These are phyloP conservation scores for Oropetium thomaeum DNA, from an alignment of 176 grass and related monocot genomes.

Conservation along the genomic window DNA sequence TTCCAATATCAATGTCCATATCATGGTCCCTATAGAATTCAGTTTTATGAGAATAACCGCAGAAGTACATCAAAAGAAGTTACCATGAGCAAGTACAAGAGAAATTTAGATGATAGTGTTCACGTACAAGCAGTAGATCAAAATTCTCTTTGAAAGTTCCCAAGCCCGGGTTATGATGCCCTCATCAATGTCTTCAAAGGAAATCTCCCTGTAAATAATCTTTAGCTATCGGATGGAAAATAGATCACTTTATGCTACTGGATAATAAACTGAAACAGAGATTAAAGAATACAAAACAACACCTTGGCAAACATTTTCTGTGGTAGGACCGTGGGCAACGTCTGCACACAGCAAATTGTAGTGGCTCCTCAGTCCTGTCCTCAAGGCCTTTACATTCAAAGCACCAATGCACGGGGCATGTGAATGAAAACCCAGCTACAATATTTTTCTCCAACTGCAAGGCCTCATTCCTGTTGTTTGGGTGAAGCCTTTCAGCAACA, in stretches of 20 bases:
- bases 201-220: slow-evolving; percentile 39
- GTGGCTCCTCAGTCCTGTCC: slow-evolving; percentile 33
- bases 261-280: neutral
- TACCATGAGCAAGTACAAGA: neutral
- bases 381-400: slow-evolving; percentile 52
- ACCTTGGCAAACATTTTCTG: slow-evolving; percentile 76
- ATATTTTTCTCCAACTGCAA: slow-evolving; percentile 57
- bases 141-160: slow-evolving; percentile 56
- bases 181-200: slow-evolving; percentile 40
- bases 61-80: neutral
- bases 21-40: slow-evolving; percentile 45
- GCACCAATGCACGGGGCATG: slow-evolving; percentile 70
- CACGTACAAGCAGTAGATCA: slow-evolving; percentile 62
- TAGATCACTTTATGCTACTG: neutral
- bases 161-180: slow-evolving; percentile 48
- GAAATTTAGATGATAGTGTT: neutral
- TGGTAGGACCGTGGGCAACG: slow-evolving; percentile 72
- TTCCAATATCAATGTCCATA: slow-evolving; percentile 49
- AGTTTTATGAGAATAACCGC: neutral
- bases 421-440: slow-evolving; percentile 44
- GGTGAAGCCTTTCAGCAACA: slow-evolving; percentile 43
- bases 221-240: neutral
- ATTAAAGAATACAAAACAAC: slow-evolving; percentile 6
- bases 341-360: slow-evolving; percentile 70
- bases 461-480: slow-evolving; percentile 34